Evolutionary conservation across 2,329 filamentous ascomycete genomes (phyloP), one percentile per base, ranked within the genome.

Genomic region (Dactylonectria macrodidyma): DNA sequence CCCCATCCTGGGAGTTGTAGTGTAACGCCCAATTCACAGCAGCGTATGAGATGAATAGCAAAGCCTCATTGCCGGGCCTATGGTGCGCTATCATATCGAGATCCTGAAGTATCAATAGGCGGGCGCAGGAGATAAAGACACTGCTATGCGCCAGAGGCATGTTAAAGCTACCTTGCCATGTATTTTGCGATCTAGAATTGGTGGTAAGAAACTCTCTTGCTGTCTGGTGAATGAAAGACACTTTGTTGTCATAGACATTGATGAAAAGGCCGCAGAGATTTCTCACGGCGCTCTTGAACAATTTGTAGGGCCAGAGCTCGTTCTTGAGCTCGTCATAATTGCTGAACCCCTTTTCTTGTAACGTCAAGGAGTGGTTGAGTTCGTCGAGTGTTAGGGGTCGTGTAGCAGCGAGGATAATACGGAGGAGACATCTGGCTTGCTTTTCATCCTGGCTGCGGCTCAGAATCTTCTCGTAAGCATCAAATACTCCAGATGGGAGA

Each of bases 391-490:
- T 46, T 22, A 22, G 16, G 44, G n/a, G 16, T 5, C 44, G n/a
- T 22, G 3, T 46, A 3, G 44, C 44, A 8, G 44, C 44, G 16
- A 46, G 3, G n/a, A 46, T 22, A 46, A 46, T 46, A 11, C 22
- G 16, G 16, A 46, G 44, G 16, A 46, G 44, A 19, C 2, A 8
- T 22, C 10, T 19, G 16, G 44, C 5, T n/a, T 5, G 16, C 5
- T 19, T 10, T 5, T 19, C 16, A 46, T 46, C 16, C 16, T 46
- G 44, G 16, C 44, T 46, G 16, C 44, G 16, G 16, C 44, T 34
- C 10, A 78, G 60, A 5, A 77, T 75, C n/a, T 66, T 67, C 36
- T 77, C 73, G 60, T 77, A 77, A 24, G 73, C 74, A 1, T 75
- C 70, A 16, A 71, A 73, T 14, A 77, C 62, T 14, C 69, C n/a